Conservation (phyloP, 2,329 filamentous ascomycete species). For the Aspergillus aculeatus region DNA sequence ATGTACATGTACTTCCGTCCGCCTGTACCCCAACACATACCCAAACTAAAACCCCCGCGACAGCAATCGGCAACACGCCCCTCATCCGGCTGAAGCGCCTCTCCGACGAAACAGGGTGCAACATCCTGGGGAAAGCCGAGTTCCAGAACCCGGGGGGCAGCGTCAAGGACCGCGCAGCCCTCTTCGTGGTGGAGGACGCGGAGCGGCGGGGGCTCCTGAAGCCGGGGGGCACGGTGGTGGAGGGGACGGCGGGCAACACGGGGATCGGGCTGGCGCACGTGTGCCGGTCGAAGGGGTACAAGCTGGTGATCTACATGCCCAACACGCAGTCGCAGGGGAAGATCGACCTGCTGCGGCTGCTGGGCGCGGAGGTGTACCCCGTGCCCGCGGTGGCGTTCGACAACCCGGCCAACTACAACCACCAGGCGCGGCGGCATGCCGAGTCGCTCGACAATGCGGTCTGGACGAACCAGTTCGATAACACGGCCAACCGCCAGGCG, state of each 20-base stretch:
- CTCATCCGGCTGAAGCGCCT: conserved; percentile 86
- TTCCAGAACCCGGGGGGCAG: conserved; percentile 98
- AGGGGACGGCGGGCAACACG: conserved; percentile 96
- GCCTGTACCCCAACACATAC: too few species aligned
- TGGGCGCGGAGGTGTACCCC: conserved; percentile 93
- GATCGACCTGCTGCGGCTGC: conserved; percentile 83
- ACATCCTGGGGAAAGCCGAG: conserved; percentile 93
- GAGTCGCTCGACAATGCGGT: conserved; percentile 82
- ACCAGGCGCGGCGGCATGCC: conserved; percentile 89
- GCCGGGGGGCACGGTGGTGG: conserved; percentile 89
- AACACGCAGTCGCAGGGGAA: conserved; percentile 98
- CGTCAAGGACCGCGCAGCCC: conserved; percentile 92
- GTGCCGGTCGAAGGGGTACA: conserved; percentile 87
- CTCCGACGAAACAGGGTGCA: conserved; percentile 88
- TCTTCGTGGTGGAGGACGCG: conserved; percentile 91
- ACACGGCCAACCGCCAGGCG: conserved; percentile 86
- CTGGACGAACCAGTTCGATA: conserved; percentile 99
- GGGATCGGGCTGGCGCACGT: conserved; percentile 97
- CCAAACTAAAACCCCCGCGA: background rate
- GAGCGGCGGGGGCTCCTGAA: conserved; percentile 81
- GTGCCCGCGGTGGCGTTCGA: conserved; percentile 95
- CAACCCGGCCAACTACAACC: conserved; percentile 95
- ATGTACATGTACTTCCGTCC: conserved; percentile 19
- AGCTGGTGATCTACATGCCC: conserved; percentile 98
- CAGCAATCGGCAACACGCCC: conserved; percentile 96